A percentile compares a stretch with the other conserved stretches of the same genome.
Conservation (phyloP, 805 yeast genomes). For the Pichia scutulata region DNA sequence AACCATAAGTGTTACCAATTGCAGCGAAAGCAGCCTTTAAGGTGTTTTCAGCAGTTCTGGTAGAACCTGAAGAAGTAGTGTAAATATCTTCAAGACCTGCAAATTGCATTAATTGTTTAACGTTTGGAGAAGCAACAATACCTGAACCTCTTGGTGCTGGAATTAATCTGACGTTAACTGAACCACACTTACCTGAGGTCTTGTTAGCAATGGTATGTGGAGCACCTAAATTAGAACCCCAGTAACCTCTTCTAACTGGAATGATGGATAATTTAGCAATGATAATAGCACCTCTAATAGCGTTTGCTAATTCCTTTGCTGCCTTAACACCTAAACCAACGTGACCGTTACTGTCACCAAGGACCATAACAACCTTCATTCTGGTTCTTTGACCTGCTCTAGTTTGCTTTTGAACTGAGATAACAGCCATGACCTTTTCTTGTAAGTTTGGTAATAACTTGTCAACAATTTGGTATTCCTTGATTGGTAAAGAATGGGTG, state of each 20-base stretch:
- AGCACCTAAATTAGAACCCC: constrained; percentile 99
- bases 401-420: constrained; percentile 99
- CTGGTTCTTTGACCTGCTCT: constrained; percentile 99
- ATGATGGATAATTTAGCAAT: constrained; percentile 97
- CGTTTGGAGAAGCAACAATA: constrained; percentile 99
- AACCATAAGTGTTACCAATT: constrained; percentile 99
- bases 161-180: constrained; percentile 95
- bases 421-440: constrained; percentile 99
- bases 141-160: constrained; percentile 99
- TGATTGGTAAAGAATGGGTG: constrained; percentile 98
- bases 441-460: constrained; percentile 88
- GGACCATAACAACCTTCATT: constrained; percentile 99
- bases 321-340: constrained; percentile 99
- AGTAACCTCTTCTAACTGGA: constrained; percentile 99
- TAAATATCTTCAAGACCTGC: constrained; percentile 99
- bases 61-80: constrained; percentile 97
- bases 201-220: constrained; percentile 98
- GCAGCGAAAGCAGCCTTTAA: constrained; percentile 99
- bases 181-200: constrained; percentile 99
- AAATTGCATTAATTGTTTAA: constrained; percentile 96
- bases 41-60: constrained; percentile 99
- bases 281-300: constrained; percentile 99
- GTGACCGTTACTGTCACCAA: constrained; percentile 99
- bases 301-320: constrained; percentile 99
- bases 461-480: constrained; percentile 99